Conservation (phyloP, 306 rosid genomes). For the Castanopsis chinensis region DNA sequence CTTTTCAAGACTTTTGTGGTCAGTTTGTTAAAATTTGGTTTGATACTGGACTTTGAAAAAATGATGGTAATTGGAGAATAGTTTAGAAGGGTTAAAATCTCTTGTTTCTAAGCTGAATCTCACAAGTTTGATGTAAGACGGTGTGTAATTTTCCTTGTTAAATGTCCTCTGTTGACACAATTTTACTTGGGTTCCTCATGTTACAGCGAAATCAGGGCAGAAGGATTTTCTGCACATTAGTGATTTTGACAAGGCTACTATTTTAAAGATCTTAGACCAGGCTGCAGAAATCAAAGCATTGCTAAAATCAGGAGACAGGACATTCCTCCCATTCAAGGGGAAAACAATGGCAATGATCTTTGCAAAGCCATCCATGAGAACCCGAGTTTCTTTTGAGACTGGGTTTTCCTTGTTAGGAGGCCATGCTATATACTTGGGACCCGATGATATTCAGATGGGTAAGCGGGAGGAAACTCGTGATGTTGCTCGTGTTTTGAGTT, state of each 20-base stretch:
- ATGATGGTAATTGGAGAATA: background rate
- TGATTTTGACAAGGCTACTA: constrained; percentile 74
- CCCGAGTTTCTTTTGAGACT: constrained; percentile 91
- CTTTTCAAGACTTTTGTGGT: background rate
- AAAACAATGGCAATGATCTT: constrained; percentile 98
- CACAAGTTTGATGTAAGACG: background rate
- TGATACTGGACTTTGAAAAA: too few relatives aligned
- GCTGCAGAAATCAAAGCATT: constrained; percentile 82
- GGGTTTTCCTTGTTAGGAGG: constrained; percentile 88
- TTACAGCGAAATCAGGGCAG: constrained; percentile 48
- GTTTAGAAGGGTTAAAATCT: background rate
- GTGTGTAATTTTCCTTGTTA: background rate
- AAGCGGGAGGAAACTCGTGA: constrained; percentile 98
- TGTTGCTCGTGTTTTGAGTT: constrained; percentile 79
- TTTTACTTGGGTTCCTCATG: background rate
- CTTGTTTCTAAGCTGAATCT: background rate
- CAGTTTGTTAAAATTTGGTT: background rate
- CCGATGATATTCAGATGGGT: constrained; percentile 94
- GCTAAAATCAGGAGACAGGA: constrained; percentile 79
- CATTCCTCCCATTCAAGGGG: constrained; percentile 81
- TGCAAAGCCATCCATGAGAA: constrained; percentile 95
- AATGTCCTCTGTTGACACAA: background rate
- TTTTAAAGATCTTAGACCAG: constrained; percentile 72
- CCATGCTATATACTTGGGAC: constrained; percentile 89
- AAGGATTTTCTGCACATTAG: constrained; percentile 81